Evolutionary conservation across 192 early-diverging fungal species (phyloP).

Genomic region (Nowakowskiella sp.): DNA sequence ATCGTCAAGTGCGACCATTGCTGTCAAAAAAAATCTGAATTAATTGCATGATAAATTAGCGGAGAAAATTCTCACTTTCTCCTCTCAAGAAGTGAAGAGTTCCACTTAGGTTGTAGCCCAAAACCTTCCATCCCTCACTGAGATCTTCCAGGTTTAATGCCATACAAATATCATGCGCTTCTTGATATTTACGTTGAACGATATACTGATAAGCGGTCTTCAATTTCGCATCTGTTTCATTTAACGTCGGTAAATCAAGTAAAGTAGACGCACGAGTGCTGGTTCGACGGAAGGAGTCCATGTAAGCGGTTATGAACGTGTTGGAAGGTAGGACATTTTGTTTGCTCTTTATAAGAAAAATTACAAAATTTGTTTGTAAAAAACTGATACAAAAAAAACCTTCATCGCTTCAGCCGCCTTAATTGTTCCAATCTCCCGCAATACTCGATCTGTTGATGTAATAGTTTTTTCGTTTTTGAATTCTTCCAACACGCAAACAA

Average conservation of each 20-base stretch:
- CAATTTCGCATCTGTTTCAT: constrained; percentile 23
- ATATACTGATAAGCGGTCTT: constrained; percentile 55
- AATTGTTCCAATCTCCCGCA: constrained; percentile 70
- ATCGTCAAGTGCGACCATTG: constrained; percentile 59
- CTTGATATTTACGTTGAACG: constrained; percentile 23
- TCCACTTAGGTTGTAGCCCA: constrained; percentile 77
- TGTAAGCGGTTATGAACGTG: constrained; percentile 86
- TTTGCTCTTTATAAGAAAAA: too few relatives aligned
- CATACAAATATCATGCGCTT: constrained; percentile 22
- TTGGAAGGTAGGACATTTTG: constrained; percentile 69
- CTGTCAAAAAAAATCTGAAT: constrained; percentile 10
- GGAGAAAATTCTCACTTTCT: constrained; percentile 30
- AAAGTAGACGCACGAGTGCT: constrained; percentile 10
- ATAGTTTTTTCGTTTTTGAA: constrained; percentile 81
- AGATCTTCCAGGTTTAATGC: constrained; percentile 10
- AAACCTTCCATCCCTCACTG: constrained; percentile 37
- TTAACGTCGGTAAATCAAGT: constrained; percentile 9
- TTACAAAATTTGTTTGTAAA: neutral
- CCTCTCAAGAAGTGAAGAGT: constrained; percentile 87
- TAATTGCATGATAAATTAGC: neutral
- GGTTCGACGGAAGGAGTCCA: constrained; percentile 79
- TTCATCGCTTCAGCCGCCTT: constrained; percentile 71
- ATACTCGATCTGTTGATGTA: constrained; percentile 74
- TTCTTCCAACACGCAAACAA: constrained; percentile 87
- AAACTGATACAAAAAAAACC: constrained; percentile 12